phyloP scores from a whole-genome alignment of 345 rosid species.

The Sisymbrium altissimum region DNA sequence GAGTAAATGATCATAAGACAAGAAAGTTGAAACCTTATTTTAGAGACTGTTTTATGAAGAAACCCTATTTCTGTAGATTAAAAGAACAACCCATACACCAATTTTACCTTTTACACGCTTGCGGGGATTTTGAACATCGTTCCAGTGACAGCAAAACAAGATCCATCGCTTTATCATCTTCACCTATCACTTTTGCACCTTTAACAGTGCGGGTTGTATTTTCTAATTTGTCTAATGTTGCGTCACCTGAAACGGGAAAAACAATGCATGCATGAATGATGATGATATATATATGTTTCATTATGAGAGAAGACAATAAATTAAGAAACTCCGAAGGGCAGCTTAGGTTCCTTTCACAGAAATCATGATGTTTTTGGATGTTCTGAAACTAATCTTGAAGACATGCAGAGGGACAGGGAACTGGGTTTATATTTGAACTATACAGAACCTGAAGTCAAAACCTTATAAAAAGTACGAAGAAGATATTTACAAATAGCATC shows the following conservation, averaged over 20 bases:
- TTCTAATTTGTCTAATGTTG: slow-evolving; percentile 66
- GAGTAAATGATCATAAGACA: slow-evolving; percentile 2
- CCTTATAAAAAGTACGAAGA: background rate
- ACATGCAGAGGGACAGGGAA: background rate
- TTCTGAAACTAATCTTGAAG: slow-evolving; percentile 1
- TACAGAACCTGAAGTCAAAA: slow-evolving; percentile 1
- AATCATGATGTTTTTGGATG: background rate
- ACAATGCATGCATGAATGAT: background rate
- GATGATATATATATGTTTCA: background rate
- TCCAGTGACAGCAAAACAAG: slow-evolving; percentile 62
- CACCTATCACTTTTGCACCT: slow-evolving; percentile 79
- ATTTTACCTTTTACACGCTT: slow-evolving; percentile 53
- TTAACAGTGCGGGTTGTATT: slow-evolving; percentile 75
- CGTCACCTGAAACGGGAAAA: slow-evolving; percentile 49
- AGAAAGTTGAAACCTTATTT: slow-evolving; percentile 7
- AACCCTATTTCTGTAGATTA: background rate
- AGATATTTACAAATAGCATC: background rate
- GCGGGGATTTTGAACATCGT: slow-evolving; percentile 66
- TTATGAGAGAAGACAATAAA: background rate
- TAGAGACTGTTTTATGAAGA: background rate
- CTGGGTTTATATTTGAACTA: slow-evolving; percentile 1
- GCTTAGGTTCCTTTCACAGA: background rate
- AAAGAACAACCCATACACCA: background rate
- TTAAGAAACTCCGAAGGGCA: background rate
- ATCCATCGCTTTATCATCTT: slow-evolving; percentile 66